These are phyloP conservation scores for Glycine soja DNA, from an alignment of 306 rosid genomes.

Conservation along the genomic window DNA sequence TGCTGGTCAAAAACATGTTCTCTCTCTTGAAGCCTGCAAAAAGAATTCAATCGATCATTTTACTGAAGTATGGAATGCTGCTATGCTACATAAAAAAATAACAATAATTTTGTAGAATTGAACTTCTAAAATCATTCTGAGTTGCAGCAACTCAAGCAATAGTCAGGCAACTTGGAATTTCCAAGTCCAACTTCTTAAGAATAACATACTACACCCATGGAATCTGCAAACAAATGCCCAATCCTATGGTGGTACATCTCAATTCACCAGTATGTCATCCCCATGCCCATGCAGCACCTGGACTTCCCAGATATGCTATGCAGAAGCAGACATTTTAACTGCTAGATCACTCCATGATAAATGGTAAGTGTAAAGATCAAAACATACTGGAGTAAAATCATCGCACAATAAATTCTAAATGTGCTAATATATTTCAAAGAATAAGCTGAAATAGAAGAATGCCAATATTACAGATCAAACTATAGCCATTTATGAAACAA, in stretches of 20 bases:
- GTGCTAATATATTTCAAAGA: slow-evolving; percentile 22
- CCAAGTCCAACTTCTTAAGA: slow-evolving; percentile 8
- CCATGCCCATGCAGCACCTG: not conserved
- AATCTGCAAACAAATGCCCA: not conserved
- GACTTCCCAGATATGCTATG: slow-evolving; percentile 14
- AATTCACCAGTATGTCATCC: slow-evolving; percentile 20
- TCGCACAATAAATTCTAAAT: slow-evolving; percentile 31
- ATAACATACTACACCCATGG: not conserved
- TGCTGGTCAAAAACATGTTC: slow-evolving; percentile 84
- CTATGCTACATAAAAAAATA: slow-evolving; percentile 9
- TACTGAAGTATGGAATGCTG: not conserved
- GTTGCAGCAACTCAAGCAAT: slow-evolving; percentile 24
- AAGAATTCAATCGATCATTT: slow-evolving; percentile 35
- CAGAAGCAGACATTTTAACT: slow-evolving; percentile 28
- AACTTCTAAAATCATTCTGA: slow-evolving; percentile 5
- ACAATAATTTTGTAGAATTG: not conserved
- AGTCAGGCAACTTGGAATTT: slow-evolving; percentile 15
- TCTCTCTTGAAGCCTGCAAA: slow-evolving; percentile 89
- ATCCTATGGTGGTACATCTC: slow-evolving; percentile 28
- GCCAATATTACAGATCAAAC: slow-evolving; percentile 18
- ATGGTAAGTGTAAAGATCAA: slow-evolving; percentile 6
- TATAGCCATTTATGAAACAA: slow-evolving; percentile 15
- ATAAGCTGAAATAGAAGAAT: slow-evolving; percentile 9
- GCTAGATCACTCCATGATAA: slow-evolving; percentile 25
- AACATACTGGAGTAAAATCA: slow-evolving; percentile 13